A percentile compares a stretch with the other conserved stretches of the same genome.
Evolutionary conservation across 306 rosid genomes (phyloP).

Genomic region (Acacia crassicarpa): DNA sequence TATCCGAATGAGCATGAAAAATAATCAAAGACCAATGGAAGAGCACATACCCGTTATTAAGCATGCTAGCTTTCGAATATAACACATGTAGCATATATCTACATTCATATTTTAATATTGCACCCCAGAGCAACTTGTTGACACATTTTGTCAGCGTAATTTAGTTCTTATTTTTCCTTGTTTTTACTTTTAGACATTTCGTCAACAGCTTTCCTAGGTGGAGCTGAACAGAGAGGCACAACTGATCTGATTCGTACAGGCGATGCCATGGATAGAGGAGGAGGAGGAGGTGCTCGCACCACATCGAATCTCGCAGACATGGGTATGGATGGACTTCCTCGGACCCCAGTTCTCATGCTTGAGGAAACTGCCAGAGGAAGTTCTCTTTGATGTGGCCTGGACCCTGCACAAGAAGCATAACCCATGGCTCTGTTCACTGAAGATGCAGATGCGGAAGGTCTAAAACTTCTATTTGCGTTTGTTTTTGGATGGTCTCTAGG

Average conservation of each 20-base stretch:
- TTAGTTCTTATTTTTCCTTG: conserved; percentile 40
- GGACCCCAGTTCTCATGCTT: conserved; percentile 48
- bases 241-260: conserved; percentile 77
- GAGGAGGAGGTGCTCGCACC: conserved; percentile 40
- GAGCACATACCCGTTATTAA: conserved; percentile 23
- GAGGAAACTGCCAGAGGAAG: conserved; percentile 42
- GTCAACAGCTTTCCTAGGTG: conserved; percentile 54
- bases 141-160: conserved; percentile 34
- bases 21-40: conserved; percentile 25
- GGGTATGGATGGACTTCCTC: conserved; percentile 38
- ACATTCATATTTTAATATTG: conserved; percentile 40
- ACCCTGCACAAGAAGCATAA: conserved; percentile 39
- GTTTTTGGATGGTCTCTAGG: conserved; percentile 37
- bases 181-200: conserved; percentile 28
- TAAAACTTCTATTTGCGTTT: conserved; percentile 42
- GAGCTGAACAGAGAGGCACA: conserved; percentile 85
- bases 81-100: conserved; percentile 9
- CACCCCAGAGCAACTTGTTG: conserved; percentile 48
- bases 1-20: conserved; percentile 18
- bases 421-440: conserved; percentile 43
- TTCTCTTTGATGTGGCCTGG: conserved; percentile 42
- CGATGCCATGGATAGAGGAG: conserved; percentile 58
- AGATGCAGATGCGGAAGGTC: conserved; percentile 42
- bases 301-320: conserved; percentile 37
- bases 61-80: conserved; percentile 18